phyloP scores from a whole-genome alignment of 179 eudicot genomes.

The Silene noctiflora region DNA sequence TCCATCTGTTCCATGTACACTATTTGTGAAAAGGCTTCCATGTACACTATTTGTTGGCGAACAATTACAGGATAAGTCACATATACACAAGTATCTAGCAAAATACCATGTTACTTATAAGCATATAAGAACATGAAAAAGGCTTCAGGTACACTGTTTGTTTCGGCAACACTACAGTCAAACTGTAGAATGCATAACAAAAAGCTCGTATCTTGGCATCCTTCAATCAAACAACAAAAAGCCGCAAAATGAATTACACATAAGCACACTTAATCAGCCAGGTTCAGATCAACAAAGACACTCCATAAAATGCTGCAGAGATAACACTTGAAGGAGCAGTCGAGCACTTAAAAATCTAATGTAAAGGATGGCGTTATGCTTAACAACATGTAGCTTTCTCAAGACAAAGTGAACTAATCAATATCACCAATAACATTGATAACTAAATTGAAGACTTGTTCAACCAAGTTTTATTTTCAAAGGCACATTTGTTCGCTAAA shows the following conservation, averaged over 20 bases:
- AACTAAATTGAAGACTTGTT: too few relatives aligned
- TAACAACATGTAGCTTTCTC: neutral
- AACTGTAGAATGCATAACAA: neutral
- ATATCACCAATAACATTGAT: too few relatives aligned
- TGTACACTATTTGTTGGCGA: too few relatives aligned
- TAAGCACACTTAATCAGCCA: neutral
- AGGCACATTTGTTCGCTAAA: too few relatives aligned
- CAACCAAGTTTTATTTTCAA: too few relatives aligned
- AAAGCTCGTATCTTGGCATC: neutral
- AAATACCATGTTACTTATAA: neutral
- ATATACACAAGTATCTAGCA: neutral
- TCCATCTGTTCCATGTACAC: too few relatives aligned
- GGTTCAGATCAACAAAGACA: neutral
- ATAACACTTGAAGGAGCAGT: neutral
- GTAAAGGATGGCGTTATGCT: neutral
- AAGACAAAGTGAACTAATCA: too few relatives aligned
- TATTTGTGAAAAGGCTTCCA: too few relatives aligned
- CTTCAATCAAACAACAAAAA: constrained; percentile 1
- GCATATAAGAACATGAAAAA: neutral
- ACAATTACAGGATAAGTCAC: neutral
- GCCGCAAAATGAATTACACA: too few relatives aligned
- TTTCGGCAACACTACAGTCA: neutral
- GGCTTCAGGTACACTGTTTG: neutral
- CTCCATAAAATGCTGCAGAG: neutral
- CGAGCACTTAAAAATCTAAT: neutral